A percentile compares a stretch with the other conserved stretches of the same genome.
phyloP scores from a whole-genome alignment of 78 protist species.

The Chrysochromulina parva region DNA sequence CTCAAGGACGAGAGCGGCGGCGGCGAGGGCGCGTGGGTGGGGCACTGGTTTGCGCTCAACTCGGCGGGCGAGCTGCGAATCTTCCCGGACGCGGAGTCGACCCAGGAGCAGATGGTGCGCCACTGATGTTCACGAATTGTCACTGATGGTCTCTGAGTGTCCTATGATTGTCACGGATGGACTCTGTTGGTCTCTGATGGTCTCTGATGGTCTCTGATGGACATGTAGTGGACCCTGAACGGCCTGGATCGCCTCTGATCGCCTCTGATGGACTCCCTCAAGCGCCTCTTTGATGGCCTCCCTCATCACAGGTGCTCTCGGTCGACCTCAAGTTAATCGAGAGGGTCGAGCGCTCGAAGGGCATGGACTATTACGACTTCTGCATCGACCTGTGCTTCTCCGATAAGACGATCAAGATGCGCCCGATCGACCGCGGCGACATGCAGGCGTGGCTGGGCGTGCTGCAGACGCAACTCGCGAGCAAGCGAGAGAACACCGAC shows the following conservation, averaged over 20 bases:
- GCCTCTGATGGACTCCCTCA: too few species aligned
- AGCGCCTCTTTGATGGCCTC: too few species aligned
- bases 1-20: not conserved
- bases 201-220: too few species aligned
- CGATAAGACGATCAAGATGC: not conserved
- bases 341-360: not conserved
- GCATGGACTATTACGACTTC: not conserved
- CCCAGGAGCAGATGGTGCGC: not conserved
- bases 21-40: not conserved
- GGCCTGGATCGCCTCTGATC: too few species aligned
- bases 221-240: too few species aligned
- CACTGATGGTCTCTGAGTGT: too few species aligned
- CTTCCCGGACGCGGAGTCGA: not conserved
- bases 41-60: not conserved
- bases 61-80: not conserved
- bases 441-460: slow-evolving; percentile 10
- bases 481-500: not conserved
- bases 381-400: not conserved
- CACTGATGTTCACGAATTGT: too few species aligned
- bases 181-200: too few species aligned
- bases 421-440: slow-evolving; percentile 13
- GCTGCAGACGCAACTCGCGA: not conserved
- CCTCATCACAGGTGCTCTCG: not conserved
- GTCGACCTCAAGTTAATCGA: not conserved
- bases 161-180: too few species aligned